Conservation (phyloP, 163 green algal genomes). For the Scenedesmus sp. region DNA sequence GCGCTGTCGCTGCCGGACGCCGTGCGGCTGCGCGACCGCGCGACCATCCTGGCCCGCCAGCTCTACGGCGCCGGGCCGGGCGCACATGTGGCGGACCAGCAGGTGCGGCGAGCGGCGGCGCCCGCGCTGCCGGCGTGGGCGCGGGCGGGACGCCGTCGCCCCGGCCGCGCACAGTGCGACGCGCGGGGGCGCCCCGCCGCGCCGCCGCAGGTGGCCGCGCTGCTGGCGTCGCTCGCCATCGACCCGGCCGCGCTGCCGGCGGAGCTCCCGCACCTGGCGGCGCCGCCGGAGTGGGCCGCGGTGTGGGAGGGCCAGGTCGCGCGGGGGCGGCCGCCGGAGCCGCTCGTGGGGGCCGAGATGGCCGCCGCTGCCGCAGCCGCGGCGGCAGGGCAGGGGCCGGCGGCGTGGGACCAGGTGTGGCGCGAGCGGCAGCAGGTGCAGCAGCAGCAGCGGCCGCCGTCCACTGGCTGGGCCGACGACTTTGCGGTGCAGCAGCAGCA, state of each 20-base stretch:
- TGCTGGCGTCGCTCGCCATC: slow-evolving; percentile 86
- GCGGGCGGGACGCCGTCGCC: too few relatives aligned
- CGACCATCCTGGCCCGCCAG: slow-evolving; percentile 91
- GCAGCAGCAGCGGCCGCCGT: slow-evolving; percentile 45
- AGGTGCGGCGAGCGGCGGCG: slow-evolving; percentile 47
- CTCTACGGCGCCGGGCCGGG: slow-evolving; percentile 80
- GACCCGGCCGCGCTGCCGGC: slow-evolving; percentile 70
- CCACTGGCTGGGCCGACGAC: slow-evolving; percentile 55
- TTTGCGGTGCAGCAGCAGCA: slow-evolving; percentile 43
- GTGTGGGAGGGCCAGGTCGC: slow-evolving; percentile 22
- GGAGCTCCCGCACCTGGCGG: slow-evolving; percentile 31
- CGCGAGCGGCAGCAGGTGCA: slow-evolving; percentile 31
- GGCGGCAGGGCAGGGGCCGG: slow-evolving; percentile 33
- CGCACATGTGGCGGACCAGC: slow-evolving; percentile 70
- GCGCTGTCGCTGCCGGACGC: slow-evolving; percentile 43
- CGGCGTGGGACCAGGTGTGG: slow-evolving; percentile 65
- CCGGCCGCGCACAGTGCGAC: too few relatives aligned
- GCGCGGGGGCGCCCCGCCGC: too few relatives aligned
- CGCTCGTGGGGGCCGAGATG: slow-evolving; percentile 41
- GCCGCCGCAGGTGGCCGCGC: slow-evolving; percentile 82
- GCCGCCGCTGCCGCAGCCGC: slow-evolving; percentile 40
- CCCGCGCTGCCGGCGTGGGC: too few relatives aligned
- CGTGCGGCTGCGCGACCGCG: slow-evolving; percentile 82
- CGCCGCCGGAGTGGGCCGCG: slow-evolving; percentile 36
- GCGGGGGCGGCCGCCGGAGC: slow-evolving; percentile 26